Evolutionary conservation across 495 filamentous ascomycete genomes (phyloP), one percentile per base, ranked within the genome.

Genomic region (Corynascus novoguineensis): DNA sequence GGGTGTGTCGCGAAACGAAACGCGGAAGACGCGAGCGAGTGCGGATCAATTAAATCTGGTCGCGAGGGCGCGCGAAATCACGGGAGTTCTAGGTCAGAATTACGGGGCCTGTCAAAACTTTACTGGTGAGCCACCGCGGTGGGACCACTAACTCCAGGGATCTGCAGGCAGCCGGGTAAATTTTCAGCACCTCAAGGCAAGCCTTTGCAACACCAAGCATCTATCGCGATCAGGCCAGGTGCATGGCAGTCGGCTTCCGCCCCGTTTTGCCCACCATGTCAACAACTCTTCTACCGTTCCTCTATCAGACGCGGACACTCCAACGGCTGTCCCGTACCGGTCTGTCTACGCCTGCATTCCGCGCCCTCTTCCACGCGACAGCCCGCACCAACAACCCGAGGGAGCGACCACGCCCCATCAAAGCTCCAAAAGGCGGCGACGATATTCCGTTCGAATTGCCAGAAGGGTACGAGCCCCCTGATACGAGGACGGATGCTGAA

Each of bases 251-350:
- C 17, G 29, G 12, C 21, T 27, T 3, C 24, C 22, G 19, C 21
- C 27, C 50, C 5, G 9, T 12, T 8, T 7, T 3, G 24, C 12
- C 38, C 58, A 63, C 25, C 29, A 75, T 73, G 72, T 63, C 67
- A 17, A 69, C 70, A 1, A 74, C 74, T 2, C 58, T 81, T 6
- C 64, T 80, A 12, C 82, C 86, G 0, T 88, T 90, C 47, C 78
- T 91, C 8, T 90, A 89, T 66, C 82, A 86, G 52, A 89, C 86
- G n/a, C 74, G 74, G 54, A 86, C 85, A 0, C 73, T 88, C 7
- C 71, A 74, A 50, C 68, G 68, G 48, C 47, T 69, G 11, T 59
- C 63, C 5, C n/a, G 58, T 40, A 31, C 54, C 1, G 21, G 49
- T 24, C 22, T 55, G 27, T 42, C 57, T 47, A 42, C 57, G 46